phyloP scores from a whole-genome alignment of 2,329 filamentous ascomycete genomes.

The Chaetomiaceae sp. region DNA sequence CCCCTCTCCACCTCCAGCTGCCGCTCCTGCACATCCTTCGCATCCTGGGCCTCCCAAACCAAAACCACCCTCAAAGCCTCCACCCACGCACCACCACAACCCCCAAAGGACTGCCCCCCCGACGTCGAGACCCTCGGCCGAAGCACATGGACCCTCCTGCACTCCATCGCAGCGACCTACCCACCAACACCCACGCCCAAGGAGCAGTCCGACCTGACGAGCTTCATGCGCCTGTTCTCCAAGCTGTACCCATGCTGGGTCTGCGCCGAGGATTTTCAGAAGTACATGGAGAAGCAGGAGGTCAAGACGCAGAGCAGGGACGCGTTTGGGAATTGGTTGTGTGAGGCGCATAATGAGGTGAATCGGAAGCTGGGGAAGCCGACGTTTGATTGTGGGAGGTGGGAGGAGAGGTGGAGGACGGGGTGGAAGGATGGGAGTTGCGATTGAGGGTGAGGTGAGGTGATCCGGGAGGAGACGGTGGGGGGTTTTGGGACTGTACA shows the following conservation, averaged over 20 bases:
- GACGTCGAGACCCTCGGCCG: conserved; percentile 85
- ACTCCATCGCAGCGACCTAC: conserved; percentile 85
- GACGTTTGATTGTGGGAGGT: conserved; percentile 80
- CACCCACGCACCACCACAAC: conserved; percentile 35
- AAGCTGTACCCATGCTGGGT: conserved; percentile 93
- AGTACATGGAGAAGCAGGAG: conserved; percentile 69
- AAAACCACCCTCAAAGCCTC: conserved; percentile 39
- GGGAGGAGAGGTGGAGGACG: conserved; percentile 93
- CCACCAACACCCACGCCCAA: conserved; percentile 61
- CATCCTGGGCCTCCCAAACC: conserved; percentile 53
- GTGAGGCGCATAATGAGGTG: conserved; percentile 81
- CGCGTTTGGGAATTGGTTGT: conserved; percentile 78
- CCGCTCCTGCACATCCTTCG: conserved; percentile 66
- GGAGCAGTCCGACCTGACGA: conserved; percentile 70
- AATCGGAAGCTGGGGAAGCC: conserved; percentile 87
- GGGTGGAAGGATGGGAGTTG: conserved; percentile 72
- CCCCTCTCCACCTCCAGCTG: conserved; percentile 46
- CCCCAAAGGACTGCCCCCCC: conserved; percentile 67
- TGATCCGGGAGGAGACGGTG: neutral
- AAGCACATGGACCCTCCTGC: conserved; percentile 87
- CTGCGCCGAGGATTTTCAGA: conserved; percentile 86
- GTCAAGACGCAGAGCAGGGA: conserved; percentile 55
- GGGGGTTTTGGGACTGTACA: neutral
- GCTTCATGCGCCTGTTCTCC: conserved; percentile 76
- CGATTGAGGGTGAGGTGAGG: no score